Evolutionary conservation across 139 green algal species (phyloP), one percentile per base, ranked within the genome.

Genomic region (Microglena sp.): DNA sequence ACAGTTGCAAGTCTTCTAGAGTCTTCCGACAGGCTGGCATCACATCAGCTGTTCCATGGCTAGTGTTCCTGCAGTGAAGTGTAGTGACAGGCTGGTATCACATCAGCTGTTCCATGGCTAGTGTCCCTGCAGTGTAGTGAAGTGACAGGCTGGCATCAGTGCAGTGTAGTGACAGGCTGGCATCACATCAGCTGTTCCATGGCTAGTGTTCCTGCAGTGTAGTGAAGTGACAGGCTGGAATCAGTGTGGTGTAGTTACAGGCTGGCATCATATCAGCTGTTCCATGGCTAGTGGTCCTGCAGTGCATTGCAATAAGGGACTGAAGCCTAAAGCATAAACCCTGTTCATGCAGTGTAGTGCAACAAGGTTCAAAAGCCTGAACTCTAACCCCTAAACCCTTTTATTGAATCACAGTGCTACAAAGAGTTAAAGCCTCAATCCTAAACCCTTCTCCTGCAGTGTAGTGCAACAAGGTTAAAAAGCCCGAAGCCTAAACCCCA

Each of bases 1-100:
- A 62, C 6, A 93, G 45, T 54, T 84, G 76, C 22, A 97, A 79
- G 61, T 93, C 83, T 46, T 72, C 64, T 50, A 97, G 73, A 1
- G 68, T 84, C 33, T 73, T 60, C 6, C 69, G n/a, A 54, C 67
- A 72, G 3, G 78, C 78, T 29, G 35, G 32, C 66, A 55, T 35
- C 46, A 80, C 78, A 2, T 45, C 34, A 5, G 65, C 34, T 11
- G 45, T 29, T 8, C 33, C 70, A 57, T 85, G 78, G 33, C 76
- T 57, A 30, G 55, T 69, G 66, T 84, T 87, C 81, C 77, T n/a
- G n/a, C n/a, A n/a, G n/a, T 50, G 96, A 71, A 1, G 68, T 84
- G 32, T 73, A 57, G 6, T 70, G n/a, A 54, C 67, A 72, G 3
- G 78, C 78, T 29, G 35, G 32, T 62, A 55, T 35, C 46, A 80